Base-by-base conservation (phyloP, 192 early-diverging fungal species). In the Allomyces macrogynus region DNA sequence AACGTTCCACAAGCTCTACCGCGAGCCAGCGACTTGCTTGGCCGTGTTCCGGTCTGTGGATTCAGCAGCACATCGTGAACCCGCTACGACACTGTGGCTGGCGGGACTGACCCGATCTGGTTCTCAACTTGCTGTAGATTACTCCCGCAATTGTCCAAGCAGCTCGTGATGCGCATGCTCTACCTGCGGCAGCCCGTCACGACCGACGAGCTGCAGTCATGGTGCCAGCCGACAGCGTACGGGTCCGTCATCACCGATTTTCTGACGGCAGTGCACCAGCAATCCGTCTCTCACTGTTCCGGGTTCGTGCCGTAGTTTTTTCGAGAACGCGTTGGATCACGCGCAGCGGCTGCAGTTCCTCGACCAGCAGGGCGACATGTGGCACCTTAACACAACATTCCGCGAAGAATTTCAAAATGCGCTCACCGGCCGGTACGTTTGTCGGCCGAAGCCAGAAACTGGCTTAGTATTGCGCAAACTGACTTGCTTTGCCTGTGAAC, bases 11-110 rank as follows among this genome's bases (percentile, higher is more conserved):
- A 74, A 84, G 0, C 78, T 97, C 25, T 97, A 91, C 67, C 77
- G 83, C 43, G 88, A 89, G 62, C 91, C 92, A 10, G 89, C 92
- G 27, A 92, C 94, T 65, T 95, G 91, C 72, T 80, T 95, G 25
- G 91, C 89, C 24, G 87, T 93, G 54, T 89, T 95, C 62, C 80
- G 92, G 87, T 87, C 69, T 43, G 23, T 0, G 16, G 42, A 60
- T 23, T 25, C 54, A 23, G 7, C 23, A 43, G 4, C 43, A 10
- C 26, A 61, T 68, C 27, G n/a, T n/a, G n/a, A 63, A 54, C 10
- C 23, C 20, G 11, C 49, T 24, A 24, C n/a, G 12, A 12, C 23
- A 44, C 25, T 63, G 54, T 44, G 25, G 43, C 9, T 23, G 23
- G 26, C 61, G n/a, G 32, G 64, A 54, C 49, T 65, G 65, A n/a